Percentiles rank a stretch among this genome's conserved stretches.
Evolutionary conservation across 805 yeast genomes (phyloP).

Genomic region (Clavispora asparagi): DNA sequence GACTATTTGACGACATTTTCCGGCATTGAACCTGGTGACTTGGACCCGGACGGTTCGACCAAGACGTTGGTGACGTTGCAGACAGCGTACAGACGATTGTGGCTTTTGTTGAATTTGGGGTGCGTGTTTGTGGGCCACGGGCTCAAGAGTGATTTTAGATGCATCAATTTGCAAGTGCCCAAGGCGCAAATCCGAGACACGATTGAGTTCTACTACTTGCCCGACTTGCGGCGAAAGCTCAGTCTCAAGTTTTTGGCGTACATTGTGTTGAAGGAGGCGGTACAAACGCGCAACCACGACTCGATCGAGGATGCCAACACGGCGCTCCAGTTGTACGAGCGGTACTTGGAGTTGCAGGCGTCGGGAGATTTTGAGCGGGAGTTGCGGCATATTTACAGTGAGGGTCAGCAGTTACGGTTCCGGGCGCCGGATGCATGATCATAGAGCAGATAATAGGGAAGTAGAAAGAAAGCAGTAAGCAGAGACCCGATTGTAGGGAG

Average conservation of each 20-base stretch:
- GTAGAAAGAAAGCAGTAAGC: not conserved
- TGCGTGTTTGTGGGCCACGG: slow-evolving; percentile 96
- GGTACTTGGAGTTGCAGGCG: slow-evolving; percentile 57
- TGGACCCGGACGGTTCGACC: slow-evolving; percentile 61
- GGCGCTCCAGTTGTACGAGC: slow-evolving; percentile 72
- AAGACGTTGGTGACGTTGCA: slow-evolving; percentile 73
- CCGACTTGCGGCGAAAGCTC: slow-evolving; percentile 68
- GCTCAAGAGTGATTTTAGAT: slow-evolving; percentile 81
- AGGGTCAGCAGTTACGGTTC: slow-evolving; percentile 57
- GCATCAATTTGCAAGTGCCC: slow-evolving; percentile 89
- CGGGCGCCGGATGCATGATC: slow-evolving; percentile 35
- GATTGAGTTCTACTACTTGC: slow-evolving; percentile 68
- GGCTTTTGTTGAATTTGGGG: slow-evolving; percentile 86
- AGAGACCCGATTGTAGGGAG: too few species aligned
- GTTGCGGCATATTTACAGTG: slow-evolving; percentile 63
- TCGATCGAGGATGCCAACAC: slow-evolving; percentile 94
- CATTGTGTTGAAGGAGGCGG: slow-evolving; percentile 64
- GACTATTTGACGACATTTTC: slow-evolving; percentile 88
- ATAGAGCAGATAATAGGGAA: not conserved
- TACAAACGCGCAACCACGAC: slow-evolving; percentile 93
- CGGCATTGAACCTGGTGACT: slow-evolving; percentile 91
- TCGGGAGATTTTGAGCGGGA: slow-evolving; percentile 56
- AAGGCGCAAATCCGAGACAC: slow-evolving; percentile 84
- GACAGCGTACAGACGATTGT: slow-evolving; percentile 79
- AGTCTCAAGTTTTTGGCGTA: slow-evolving; percentile 85